A percentile compares a stretch with the other conserved stretches of the same genome.
phyloP scores from a whole-genome alignment of 495 filamentous ascomycete species.

The Tuber microsphaerosporum region DNA sequence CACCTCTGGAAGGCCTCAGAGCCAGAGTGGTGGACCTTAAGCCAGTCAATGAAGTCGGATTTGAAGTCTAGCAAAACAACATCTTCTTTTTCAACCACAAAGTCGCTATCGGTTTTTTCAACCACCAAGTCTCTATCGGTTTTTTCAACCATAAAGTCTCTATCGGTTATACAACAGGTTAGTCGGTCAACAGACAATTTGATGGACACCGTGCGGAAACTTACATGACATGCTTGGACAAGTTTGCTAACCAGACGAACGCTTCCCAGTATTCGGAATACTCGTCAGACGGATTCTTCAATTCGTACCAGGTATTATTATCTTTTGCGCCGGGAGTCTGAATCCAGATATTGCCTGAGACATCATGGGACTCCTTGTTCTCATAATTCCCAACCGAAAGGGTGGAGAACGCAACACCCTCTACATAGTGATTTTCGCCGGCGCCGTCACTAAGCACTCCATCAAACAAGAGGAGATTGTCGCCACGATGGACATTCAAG shows the following conservation, averaged over 20 bases:
- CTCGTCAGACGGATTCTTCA: constrained; percentile 50
- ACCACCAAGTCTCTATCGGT: constrained; percentile 50
- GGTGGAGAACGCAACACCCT: constrained; percentile 50
- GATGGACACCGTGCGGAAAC: neutral
- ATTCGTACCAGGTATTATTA: constrained; percentile 54
- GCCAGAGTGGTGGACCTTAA: constrained; percentile 44
- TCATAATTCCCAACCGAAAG: constrained; percentile 64
- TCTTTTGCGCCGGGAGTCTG: constrained; percentile 46
- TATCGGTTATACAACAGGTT: constrained; percentile 7
- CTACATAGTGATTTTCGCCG: constrained; percentile 46
- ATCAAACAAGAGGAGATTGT: constrained; percentile 51
- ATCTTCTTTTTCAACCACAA: constrained; percentile 42
- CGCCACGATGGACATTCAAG: constrained; percentile 42
- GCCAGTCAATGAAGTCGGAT: constrained; percentile 51
- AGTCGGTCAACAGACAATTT: neutral
- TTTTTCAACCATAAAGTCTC: constrained; percentile 50
- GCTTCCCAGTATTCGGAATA: constrained; percentile 55
- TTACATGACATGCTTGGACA: constrained; percentile 58
- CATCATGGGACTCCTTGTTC: constrained; percentile 43
- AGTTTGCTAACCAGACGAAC: constrained; percentile 61
- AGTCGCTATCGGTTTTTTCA: constrained; percentile 45
- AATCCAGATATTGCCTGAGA: constrained; percentile 55
- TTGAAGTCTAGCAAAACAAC: constrained; percentile 52
- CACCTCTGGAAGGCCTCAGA: constrained; percentile 46
- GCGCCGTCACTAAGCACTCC: constrained; percentile 51